phyloP scores from a whole-genome alignment of 345 rosid species.

The Combretum micranthum region DNA sequence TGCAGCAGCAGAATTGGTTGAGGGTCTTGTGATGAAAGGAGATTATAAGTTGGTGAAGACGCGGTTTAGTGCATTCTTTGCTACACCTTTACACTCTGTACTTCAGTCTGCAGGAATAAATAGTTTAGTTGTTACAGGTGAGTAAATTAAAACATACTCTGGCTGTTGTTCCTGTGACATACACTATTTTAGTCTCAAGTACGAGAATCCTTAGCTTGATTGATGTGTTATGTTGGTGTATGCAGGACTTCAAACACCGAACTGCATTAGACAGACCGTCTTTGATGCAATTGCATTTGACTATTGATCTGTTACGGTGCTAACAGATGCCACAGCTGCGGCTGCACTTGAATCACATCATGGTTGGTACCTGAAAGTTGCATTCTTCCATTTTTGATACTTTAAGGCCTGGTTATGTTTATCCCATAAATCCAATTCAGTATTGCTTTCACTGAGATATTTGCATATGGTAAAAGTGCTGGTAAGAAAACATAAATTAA shows the following conservation, averaged over 20 bases:
- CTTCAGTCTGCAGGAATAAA: conserved; percentile 43
- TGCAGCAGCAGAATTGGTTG: conserved; percentile 54
- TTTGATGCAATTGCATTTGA: conserved; percentile 63
- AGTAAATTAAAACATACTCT: conserved; percentile 14
- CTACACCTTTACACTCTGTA: conserved; percentile 62
- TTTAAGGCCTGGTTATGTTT: background rate
- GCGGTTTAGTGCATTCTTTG: conserved; percentile 81
- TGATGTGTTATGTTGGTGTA: too few relatives aligned
- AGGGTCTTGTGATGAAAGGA: conserved; percentile 64
- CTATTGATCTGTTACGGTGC: conserved; percentile 47
- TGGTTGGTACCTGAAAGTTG: conserved; percentile 23
- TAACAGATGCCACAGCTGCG: conserved; percentile 87
- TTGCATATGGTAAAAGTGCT: too few relatives aligned
- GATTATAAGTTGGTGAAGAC: conserved; percentile 86
- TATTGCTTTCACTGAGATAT: too few relatives aligned
- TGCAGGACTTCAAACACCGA: conserved; percentile 80
- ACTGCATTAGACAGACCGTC: conserved; percentile 81
- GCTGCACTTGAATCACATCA: conserved; percentile 63
- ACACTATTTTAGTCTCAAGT: too few relatives aligned
- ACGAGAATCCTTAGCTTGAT: background rate
- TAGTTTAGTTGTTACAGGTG: conserved; percentile 56
- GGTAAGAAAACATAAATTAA: too few relatives aligned
- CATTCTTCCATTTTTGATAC: background rate
- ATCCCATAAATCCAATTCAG: background rate
- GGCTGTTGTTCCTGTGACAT: too few relatives aligned